A percentile compares a stretch with the other conserved stretches of the same genome.
phyloP scores from a whole-genome alignment of 331 rosid species.

The Prunus yedoensis region DNA sequence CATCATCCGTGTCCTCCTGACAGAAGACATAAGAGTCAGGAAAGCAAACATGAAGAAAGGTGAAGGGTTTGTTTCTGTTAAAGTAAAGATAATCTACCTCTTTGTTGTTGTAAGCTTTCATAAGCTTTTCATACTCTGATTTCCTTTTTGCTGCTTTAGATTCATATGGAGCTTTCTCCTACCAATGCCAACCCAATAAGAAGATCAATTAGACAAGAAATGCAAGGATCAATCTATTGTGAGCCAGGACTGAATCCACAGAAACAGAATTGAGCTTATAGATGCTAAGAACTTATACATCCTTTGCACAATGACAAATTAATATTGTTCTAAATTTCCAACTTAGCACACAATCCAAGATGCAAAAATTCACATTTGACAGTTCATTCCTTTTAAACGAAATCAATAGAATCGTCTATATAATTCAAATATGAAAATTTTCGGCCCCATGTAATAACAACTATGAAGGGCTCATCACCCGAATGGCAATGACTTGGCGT shows the following conservation, averaged over 20 bases:
- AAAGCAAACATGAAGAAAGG: not conserved
- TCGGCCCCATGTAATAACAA: slow-evolving; percentile 8
- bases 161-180: slow-evolving; percentile 32
- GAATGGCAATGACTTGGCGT: not conserved
- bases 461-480: not conserved
- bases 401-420: no score
- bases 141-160: slow-evolving; percentile 26
- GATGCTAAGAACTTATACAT: not conserved
- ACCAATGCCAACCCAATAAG: not conserved
- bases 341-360: slow-evolving; percentile 18
- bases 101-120: slow-evolving; percentile 27
- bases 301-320: slow-evolving; percentile 17
- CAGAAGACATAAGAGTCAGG: not conserved
- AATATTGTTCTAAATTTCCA: slow-evolving; percentile 13
- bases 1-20: slow-evolving; percentile 21
- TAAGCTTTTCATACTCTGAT: slow-evolving; percentile 19
- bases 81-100: slow-evolving; percentile 12
- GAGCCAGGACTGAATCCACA: slow-evolving; percentile 2
- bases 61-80: not conserved
- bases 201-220: not conserved
- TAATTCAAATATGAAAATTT: no score
- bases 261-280: slow-evolving; percentile 11
- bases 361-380: slow-evolving; percentile 17
- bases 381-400: not conserved
- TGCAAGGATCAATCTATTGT: not conserved